Evolutionary conservation across 495 filamentous ascomycete genomes (phyloP), one percentile per base, ranked within the genome.

Genomic region (Talaromyces stipitatus): DNA sequence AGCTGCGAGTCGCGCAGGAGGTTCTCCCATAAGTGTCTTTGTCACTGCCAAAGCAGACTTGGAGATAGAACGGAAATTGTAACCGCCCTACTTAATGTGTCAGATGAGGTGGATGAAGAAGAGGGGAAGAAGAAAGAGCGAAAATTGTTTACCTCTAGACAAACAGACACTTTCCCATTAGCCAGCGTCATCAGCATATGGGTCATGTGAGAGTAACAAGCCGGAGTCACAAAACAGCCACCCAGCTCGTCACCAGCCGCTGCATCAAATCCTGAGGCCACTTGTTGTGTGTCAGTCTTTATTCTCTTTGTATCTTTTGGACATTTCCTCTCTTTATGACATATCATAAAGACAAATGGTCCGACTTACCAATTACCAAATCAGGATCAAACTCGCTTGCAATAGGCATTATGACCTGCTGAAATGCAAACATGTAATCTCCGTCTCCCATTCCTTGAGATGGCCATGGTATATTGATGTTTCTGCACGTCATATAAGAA

Each of bases 101-200:
- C 32, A 38, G 16, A 24, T 24, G 30, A 20, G 52, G 26, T 18
- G 20, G 43, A 29, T 55, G 33, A 51, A 10, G 30, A 46, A 24
- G 11, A 33, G 14, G 4, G 3, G n/a, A 12, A 24, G 14, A 33
- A 23, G 46, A 10, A 27, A 46, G 8, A 18, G 30, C 27, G 14
- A 12, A 12, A 43, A 14, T 26, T 48, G 23, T 41, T 20, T 58
- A 83, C 81, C 74, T 95, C 94, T 12, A 98, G 75, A 65, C 92
- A 96, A 23, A 95, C 90, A 9, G 89, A 89, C 46, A 97, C 78
- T 66, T 94, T 96, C 33, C 94, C 94, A 45, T 85, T 77, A 2
- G 94, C 92, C n/a, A 99, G 81, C 11, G 87, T 86, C 91, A 97
- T 97, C 16, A 99, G 80, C 92, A 97, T 96, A 64, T 96, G 89